A percentile compares a stretch with the other conserved stretches of the same genome.
Evolutionary conservation across 805 yeast genomes (phyloP).

Genomic region (Hyphopichia homilentoma): DNA sequence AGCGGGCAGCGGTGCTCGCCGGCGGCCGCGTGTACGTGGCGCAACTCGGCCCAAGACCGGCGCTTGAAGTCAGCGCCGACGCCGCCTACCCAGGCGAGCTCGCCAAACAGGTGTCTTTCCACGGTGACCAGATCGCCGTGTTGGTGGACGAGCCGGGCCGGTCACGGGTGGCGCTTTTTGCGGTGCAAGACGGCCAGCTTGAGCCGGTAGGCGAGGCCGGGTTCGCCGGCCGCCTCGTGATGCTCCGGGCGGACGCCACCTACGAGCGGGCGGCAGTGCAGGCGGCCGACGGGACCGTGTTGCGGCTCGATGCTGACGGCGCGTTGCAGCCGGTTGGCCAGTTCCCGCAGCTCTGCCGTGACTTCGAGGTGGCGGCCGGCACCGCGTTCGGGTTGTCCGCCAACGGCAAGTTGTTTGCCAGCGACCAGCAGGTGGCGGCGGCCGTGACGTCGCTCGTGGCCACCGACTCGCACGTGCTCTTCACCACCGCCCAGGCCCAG

Average conservation of each 20-base stretch:
- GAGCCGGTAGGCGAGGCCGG: too few relatives aligned
- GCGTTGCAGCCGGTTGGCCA: conserved; percentile 36
- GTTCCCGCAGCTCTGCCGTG: conserved; percentile 71
- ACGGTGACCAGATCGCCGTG: conserved; percentile 54
- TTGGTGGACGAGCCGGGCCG: conserved; percentile 49
- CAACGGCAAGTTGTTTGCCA: conserved; percentile 71
- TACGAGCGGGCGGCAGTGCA: conserved; percentile 53
- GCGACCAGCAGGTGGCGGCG: conserved; percentile 53
- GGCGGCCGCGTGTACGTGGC: conserved; percentile 31
- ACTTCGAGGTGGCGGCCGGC: conserved; percentile 41
- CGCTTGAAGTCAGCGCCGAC: conserved; percentile 44
- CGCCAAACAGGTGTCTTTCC: conserved; percentile 62
- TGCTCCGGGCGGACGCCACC: conserved; percentile 53
- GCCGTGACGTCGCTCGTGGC: conserved; percentile 80
- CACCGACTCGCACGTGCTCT: conserved; percentile 67
- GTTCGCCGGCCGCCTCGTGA: conserved; percentile 46
- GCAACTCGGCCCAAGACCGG: too few relatives aligned
- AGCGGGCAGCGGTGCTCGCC: conserved; percentile 54
- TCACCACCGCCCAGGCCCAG: conserved; percentile 85
- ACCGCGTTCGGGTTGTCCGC: conserved; percentile 70
- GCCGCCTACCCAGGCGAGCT: conserved; percentile 51
- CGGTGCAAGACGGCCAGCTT: conserved; percentile 35
- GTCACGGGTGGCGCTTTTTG: conserved; percentile 51
- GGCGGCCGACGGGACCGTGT: conserved; percentile 59
- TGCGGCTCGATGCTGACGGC: conserved; percentile 30